A percentile compares a stretch with the other conserved stretches of the same genome.
These are phyloP conservation scores for Obelidium mucronatum DNA, from an alignment of 192 early-diverging fungal species.

Conservation along the genomic window DNA sequence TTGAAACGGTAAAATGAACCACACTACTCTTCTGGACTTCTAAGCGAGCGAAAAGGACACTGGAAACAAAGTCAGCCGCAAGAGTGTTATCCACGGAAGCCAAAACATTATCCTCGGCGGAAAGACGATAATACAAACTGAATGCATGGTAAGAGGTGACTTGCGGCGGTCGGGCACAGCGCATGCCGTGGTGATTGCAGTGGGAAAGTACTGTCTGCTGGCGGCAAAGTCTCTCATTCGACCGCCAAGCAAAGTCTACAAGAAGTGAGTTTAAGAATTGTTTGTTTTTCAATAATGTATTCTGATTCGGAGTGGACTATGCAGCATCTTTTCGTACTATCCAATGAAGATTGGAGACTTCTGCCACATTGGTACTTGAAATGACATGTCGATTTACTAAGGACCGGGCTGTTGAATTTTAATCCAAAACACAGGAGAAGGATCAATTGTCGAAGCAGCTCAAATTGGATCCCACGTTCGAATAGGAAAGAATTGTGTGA, in stretches of 20 bases:
- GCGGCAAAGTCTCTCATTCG: conserved; percentile 79
- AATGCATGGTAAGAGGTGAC: conserved; percentile 93
- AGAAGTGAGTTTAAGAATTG: conserved; percentile 76
- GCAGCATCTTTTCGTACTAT: conserved; percentile 92
- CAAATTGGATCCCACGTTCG: conserved; percentile 87
- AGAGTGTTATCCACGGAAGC: conserved; percentile 91
- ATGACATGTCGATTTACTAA: too few relatives aligned
- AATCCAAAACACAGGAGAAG: conserved; percentile 85
- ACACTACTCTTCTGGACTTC: too few relatives aligned
- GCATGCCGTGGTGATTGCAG: conserved; percentile 88
- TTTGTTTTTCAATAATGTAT: conserved; percentile 1
- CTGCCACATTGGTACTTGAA: conserved; percentile 73
- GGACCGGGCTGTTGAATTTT: conserved; percentile 64
- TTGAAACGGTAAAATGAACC: conserved; percentile 79
- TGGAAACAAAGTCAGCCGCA: conserved; percentile 94
- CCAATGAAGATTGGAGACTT: conserved; percentile 96
- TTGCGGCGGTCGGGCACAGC: conserved; percentile 84
- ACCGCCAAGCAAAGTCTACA: conserved; percentile 95
- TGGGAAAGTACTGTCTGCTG: conserved; percentile 90
- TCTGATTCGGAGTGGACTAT: background rate
- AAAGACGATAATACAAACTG: conserved; percentile 94
- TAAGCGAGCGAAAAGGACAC: conserved; percentile 73
- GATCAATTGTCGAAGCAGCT: conserved; percentile 89
- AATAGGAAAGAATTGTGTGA: conserved; percentile 94
- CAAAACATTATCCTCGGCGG: conserved; percentile 96